Conservation (phyloP, 2,329 filamentous ascomycete genomes). For the Alternaria triticimaculans region DNA sequence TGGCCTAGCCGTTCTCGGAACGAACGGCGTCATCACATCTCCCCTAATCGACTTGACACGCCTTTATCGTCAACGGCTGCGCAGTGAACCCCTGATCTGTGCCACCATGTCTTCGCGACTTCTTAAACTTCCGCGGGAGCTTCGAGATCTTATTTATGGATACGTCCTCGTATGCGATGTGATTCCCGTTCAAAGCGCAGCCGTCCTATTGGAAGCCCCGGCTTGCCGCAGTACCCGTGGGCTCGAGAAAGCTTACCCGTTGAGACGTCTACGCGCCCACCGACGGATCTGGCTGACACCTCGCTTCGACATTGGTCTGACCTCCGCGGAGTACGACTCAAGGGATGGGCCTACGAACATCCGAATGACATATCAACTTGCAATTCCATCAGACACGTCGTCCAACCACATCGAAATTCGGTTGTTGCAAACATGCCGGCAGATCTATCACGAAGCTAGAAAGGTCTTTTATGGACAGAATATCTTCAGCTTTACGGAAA, state of each 20-base stretch:
- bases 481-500: constrained; percentile 28
- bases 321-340: constrained; percentile 5
- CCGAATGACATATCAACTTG: constrained; percentile 32
- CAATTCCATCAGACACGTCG: not conserved
- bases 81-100: not conserved
- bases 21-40: constrained; percentile 4
- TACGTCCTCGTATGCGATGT: constrained; percentile 21
- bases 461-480: constrained; percentile 33
- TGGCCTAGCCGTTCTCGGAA: not conserved
- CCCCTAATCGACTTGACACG: not conserved
- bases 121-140: constrained; percentile 25
- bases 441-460: constrained; percentile 29
- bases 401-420: constrained; percentile 10
- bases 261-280: constrained; percentile 7
- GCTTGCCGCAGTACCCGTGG: constrained; percentile 4
- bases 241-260: constrained; percentile 14
- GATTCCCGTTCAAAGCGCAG: constrained; percentile 23
- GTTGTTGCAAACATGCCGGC: constrained; percentile 27
- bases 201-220: constrained; percentile 3
- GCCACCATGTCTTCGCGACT: constrained; percentile 14
- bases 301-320: constrained; percentile 22
- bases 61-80: not conserved
- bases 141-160: constrained; percentile 30
- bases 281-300: constrained; percentile 26
- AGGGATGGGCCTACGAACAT: constrained; percentile 14